Conservation (phyloP, 257 asterid genomes). For the Solanum etuberosum region DNA sequence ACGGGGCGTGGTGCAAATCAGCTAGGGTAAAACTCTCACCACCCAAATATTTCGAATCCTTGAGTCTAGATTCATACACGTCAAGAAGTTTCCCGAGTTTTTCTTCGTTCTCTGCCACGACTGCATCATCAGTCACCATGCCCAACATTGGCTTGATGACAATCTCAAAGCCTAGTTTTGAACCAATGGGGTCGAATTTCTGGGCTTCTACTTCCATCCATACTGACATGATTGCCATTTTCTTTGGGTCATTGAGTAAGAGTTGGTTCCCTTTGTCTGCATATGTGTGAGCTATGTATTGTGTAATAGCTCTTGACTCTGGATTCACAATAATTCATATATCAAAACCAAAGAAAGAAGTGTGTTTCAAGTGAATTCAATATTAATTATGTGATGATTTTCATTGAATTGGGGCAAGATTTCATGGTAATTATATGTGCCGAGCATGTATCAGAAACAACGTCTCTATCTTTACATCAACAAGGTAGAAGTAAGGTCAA, state of each 20-base stretch:
- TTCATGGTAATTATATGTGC: too few relatives aligned
- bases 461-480: background rate
- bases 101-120: constrained; percentile 1
- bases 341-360: background rate
- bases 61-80: constrained; percentile 37
- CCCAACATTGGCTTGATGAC: constrained; percentile 30
- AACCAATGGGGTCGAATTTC: constrained; percentile 29
- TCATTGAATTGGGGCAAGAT: too few relatives aligned
- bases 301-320: constrained; percentile 66
- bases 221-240: background rate
- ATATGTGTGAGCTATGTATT: constrained; percentile 37
- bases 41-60: constrained; percentile 21
- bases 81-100: background rate
- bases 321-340: background rate
- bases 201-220: constrained; percentile 43
- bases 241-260: constrained; percentile 17
- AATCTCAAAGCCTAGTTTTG: constrained; percentile 32
- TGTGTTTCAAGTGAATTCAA: background rate
- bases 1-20: background rate
- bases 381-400: background rate
- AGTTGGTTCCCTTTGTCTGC: constrained; percentile 36
- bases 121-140: constrained; percentile 8
- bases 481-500: background rate
- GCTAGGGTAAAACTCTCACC: background rate
- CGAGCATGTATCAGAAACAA: too few relatives aligned